phyloP scores from a whole-genome alignment of 306 rosid genomes.

The Trifolium fragiferum region DNA sequence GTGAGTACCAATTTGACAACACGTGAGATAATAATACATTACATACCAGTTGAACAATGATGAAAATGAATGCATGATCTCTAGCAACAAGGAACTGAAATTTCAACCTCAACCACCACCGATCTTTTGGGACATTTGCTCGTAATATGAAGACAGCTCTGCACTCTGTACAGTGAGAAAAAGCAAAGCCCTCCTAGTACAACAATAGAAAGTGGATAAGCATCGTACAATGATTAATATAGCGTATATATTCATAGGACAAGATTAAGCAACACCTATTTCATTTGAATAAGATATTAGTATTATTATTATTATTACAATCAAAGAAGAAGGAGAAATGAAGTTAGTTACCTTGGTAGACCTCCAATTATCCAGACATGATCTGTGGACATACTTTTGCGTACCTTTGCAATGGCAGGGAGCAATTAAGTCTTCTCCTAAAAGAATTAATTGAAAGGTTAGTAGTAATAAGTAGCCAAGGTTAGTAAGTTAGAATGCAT shows the following conservation, averaged over 20 bases:
- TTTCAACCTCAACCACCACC: conserved; percentile 98
- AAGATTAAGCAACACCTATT: conserved; percentile 1
- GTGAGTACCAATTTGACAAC: conserved; percentile 29
- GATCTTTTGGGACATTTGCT: conserved; percentile 91
- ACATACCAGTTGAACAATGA: conserved; percentile 87
- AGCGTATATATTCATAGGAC: conserved; percentile 2
- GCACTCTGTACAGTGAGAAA: conserved; percentile 98
- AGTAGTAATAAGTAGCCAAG: not conserved
- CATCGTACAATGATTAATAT: conserved; percentile 13
- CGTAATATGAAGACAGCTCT: conserved; percentile 85
- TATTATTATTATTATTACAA: conserved; percentile 20
- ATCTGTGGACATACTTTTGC: conserved; percentile 90
- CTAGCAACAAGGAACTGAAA: conserved; percentile 98
- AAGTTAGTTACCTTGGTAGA: conserved; percentile 77
- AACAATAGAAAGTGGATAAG: conserved; percentile 33
- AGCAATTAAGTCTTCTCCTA: conserved; percentile 95
- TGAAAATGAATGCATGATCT: conserved; percentile 95
- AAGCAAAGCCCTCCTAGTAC: conserved; percentile 93
- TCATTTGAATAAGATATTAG: conserved; percentile 23
- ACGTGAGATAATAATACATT: conserved; percentile 11
- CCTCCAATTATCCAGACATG: conserved; percentile 99
- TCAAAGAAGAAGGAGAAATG: conserved; percentile 25
- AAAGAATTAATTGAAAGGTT: conserved; percentile 31
- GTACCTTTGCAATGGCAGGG: conserved; percentile 99
- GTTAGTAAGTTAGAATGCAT: not conserved